Percentiles rank a stretch among this genome's conserved stretches.
phyloP scores from a whole-genome alignment of 2,329 filamentous ascomycete genomes.

The Colletotrichum sp. region DNA sequence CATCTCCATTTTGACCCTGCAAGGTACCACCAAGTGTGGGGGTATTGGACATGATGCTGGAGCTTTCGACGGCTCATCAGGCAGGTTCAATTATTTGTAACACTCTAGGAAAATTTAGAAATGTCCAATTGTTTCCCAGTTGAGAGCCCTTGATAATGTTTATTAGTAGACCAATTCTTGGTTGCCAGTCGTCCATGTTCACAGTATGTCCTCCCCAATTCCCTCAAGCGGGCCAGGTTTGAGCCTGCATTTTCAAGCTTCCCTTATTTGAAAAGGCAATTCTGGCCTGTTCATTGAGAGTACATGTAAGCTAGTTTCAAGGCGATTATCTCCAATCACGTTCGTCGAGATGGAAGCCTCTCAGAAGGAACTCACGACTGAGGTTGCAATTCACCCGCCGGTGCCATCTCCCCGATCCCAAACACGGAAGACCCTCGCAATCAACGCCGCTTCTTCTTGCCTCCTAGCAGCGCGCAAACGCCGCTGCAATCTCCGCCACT shows the following conservation, averaged over 20 bases:
- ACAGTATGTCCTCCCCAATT: rapidly evolving
- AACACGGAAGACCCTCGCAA: not conserved
- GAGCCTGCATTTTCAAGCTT: rapidly evolving
- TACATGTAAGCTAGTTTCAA: not conserved
- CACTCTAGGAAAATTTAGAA: rapidly evolving
- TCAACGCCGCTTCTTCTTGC: not conserved
- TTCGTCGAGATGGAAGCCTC: not conserved
- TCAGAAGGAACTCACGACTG: not conserved
- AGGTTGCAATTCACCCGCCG: not conserved
- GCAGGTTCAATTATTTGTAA: rapidly evolving
- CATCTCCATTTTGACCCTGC: not conserved
- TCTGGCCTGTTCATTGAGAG: rapidly evolving
- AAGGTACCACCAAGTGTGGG: not conserved
- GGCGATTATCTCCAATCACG: not conserved
- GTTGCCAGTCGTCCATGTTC: not conserved
- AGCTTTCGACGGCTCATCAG: not conserved
- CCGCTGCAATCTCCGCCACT: not conserved
- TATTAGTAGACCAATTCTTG: not conserved
- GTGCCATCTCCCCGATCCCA: not conserved
- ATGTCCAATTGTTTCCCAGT: rapidly evolving
- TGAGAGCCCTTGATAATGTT: not conserved
- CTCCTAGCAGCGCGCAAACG: not conserved
- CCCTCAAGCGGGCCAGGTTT: rapidly evolving
- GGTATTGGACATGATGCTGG: not conserved
- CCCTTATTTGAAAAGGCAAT: rapidly evolving